Conservation (phyloP, 768 basidiomycete genomes). For the Naganishia onofrii region DNA sequence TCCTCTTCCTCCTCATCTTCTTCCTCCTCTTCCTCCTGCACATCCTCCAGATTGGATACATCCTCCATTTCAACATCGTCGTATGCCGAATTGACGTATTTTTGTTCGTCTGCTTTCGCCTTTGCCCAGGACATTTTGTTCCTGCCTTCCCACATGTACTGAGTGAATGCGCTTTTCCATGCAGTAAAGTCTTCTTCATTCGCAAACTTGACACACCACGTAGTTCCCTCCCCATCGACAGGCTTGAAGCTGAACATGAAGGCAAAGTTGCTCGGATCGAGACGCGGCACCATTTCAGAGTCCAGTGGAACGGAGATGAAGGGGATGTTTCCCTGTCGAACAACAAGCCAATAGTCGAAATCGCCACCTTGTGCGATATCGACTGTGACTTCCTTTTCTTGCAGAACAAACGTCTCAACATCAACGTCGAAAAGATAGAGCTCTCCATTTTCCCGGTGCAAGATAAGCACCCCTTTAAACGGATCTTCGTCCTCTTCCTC, state of each 20-base stretch:
- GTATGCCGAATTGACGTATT: constrained; percentile 71
- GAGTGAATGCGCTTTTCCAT: constrained; percentile 66
- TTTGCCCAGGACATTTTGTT: constrained; percentile 74
- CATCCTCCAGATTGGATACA: constrained; percentile 61
- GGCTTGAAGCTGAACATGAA: constrained; percentile 83
- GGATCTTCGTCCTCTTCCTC: constrained; percentile 41
- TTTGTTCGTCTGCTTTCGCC: constrained; percentile 70
- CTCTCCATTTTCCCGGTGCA: constrained; percentile 47
- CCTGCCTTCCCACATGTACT: constrained; percentile 74
- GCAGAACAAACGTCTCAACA: constrained; percentile 54
- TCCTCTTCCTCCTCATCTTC: constrained; percentile 56
- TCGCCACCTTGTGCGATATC: constrained; percentile 50
- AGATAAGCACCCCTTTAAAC: constrained; percentile 46
- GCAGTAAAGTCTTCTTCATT: constrained; percentile 60
- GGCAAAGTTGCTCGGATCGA: constrained; percentile 55
- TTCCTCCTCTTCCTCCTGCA: constrained; percentile 59
- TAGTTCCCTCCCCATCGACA: constrained; percentile 60
- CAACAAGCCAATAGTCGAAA: constrained; percentile 52
- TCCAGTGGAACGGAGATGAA: constrained; percentile 50
- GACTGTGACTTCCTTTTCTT: constrained; percentile 50
- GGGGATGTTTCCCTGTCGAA: constrained; percentile 40
- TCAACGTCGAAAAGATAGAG: constrained; percentile 55
- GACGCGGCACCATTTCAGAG: constrained; percentile 46
- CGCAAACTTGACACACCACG: constrained; percentile 79
- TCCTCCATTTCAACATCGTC: constrained; percentile 84